Conservation (phyloP, 2,329 filamentous ascomycete species). For the Cryphonectria japonica region DNA sequence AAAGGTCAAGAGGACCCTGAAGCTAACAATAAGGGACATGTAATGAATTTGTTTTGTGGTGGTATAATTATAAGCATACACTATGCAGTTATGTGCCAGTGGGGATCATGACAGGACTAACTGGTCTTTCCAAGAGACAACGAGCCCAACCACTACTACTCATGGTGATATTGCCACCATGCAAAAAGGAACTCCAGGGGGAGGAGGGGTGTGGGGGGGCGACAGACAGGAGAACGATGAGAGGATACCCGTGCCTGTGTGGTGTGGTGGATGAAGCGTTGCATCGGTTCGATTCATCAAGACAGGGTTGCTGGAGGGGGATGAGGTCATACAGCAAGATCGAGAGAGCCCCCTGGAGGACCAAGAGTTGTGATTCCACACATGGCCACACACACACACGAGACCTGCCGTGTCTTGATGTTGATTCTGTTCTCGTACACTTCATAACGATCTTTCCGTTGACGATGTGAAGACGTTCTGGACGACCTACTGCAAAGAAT, state of each 20-base stretch:
- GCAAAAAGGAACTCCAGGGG: constrained; percentile 7
- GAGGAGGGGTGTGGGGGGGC: not conserved
- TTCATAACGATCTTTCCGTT: not conserved
- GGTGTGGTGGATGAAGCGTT: constrained; percentile 10
- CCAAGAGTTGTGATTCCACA: not conserved
- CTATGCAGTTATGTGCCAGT: not conserved
- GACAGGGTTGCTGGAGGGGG: constrained; percentile 1
- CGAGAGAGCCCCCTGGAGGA: constrained; percentile 11
- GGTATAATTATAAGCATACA: not conserved
- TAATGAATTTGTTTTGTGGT: not conserved
- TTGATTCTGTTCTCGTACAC: not conserved
- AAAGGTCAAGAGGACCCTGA: not conserved
- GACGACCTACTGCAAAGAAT: not conserved
- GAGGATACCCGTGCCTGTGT: not conserved
- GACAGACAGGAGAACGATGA: not conserved
- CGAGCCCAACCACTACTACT: constrained; percentile 2
- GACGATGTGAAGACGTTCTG: not conserved
- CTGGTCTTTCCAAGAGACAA: not conserved
- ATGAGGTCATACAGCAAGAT: constrained; percentile 28
- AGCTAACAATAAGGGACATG: constrained; percentile 6
- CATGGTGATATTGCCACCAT: constrained; percentile 27
- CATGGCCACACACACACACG: not conserved
- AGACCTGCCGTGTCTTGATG: not conserved
- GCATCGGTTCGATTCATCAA: not conserved
- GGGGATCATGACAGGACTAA: not conserved